Evolutionary conservation across 768 basidiomycete species (phyloP).

Genomic region (Thelephora aurantiotincta): DNA sequence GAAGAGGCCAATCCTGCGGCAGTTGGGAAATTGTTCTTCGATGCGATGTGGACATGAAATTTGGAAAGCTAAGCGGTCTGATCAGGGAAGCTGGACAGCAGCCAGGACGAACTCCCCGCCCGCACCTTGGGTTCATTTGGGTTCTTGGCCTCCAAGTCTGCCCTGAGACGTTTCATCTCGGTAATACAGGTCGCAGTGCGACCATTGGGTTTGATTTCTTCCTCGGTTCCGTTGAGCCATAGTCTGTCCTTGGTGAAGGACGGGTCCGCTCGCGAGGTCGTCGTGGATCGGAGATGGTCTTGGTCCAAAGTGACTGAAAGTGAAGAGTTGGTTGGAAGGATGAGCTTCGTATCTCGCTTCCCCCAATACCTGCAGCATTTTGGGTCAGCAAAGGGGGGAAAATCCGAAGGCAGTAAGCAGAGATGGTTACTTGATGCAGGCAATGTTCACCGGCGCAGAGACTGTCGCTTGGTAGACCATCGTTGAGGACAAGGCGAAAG

Average conservation of each 20-base stretch:
- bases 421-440: conserved; percentile 80
- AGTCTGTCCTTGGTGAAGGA: conserved; percentile 64
- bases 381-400: background rate
- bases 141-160: conserved; percentile 59
- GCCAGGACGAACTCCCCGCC: conserved; percentile 3
- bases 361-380: conserved; percentile 81
- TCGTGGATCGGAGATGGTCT: conserved; percentile 89
- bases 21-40: conserved; percentile 98
- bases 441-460: conserved; percentile 93
- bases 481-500: conserved; percentile 8
- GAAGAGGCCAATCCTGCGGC: conserved; percentile 97
- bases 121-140: conserved; percentile 51
- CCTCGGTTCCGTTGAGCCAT: conserved; percentile 92
- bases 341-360: conserved; percentile 89
- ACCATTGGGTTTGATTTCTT: conserved; percentile 73
- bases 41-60: conserved; percentile 75
- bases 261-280: conserved; percentile 76
- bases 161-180: conserved; percentile 73
- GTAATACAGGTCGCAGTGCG: conserved; percentile 73
- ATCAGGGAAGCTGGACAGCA: conserved; percentile 1
- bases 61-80: conserved; percentile 39
- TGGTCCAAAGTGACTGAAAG: conserved; percentile 96
- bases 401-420: conserved; percentile 1
- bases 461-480: conserved; percentile 78
- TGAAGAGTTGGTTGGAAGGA: conserved; percentile 94